Conservation (phyloP, 1,139 yeast species). For the Tardiomyces blankii region DNA sequence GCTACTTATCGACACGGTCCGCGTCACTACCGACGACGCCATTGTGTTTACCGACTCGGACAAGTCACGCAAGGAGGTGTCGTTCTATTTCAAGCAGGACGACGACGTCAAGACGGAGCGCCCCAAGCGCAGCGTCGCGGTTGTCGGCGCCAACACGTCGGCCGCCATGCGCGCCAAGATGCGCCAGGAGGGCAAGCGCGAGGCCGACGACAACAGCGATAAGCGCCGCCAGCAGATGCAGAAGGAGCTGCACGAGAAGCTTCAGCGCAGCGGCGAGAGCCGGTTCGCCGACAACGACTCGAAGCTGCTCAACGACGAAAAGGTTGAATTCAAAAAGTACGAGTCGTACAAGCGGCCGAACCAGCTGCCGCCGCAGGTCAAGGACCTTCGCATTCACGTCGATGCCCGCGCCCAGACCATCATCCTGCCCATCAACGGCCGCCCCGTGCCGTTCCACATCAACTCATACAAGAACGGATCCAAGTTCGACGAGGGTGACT, state of each 20-base stretch:
- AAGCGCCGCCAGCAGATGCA: conserved; percentile 78
- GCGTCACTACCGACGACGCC: conserved; percentile 48
- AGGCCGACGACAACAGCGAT: conserved; percentile 69
- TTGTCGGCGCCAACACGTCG: background rate
- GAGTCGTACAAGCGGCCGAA: conserved; percentile 91
- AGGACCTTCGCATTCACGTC: conserved; percentile 77
- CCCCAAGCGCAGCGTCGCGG: conserved; percentile 4
- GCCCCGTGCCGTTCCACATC: conserved; percentile 97
- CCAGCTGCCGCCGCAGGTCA: conserved; percentile 75
- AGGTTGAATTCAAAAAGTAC: conserved; percentile 76
- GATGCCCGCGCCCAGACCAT: conserved; percentile 85
- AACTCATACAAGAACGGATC: conserved; percentile 91
- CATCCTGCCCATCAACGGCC: conserved; percentile 81
- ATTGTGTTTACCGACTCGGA: conserved; percentile 64
- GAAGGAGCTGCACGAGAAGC: conserved; percentile 66
- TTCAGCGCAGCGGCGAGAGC: conserved; percentile 76
- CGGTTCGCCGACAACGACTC: conserved; percentile 33
- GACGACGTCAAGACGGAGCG: conserved; percentile 14
- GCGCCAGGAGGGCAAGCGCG: conserved; percentile 11
- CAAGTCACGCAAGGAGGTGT: conserved; percentile 60
- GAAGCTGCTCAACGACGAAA: conserved; percentile 19
- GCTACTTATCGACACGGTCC: conserved; percentile 72
- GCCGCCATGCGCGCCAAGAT: conserved; percentile 2
- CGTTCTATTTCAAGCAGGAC: conserved; percentile 64
- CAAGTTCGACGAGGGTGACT: conserved; percentile 93